Evolutionary conservation across 2,329 filamentous ascomycete species (phyloP).

Genomic region (Penicillium sp.): DNA sequence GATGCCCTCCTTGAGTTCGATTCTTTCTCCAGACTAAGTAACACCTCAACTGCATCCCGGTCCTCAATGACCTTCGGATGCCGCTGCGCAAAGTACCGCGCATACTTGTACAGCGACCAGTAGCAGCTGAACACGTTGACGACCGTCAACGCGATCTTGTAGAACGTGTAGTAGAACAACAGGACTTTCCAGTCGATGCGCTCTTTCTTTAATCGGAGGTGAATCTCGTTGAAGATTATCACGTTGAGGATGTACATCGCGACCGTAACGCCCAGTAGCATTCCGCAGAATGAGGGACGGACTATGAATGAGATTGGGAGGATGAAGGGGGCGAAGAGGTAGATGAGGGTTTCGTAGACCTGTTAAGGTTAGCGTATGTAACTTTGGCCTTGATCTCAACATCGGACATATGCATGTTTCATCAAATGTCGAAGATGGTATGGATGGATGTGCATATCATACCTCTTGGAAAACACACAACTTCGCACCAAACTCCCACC

Average conservation of each 20-base stretch:
- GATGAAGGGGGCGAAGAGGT: slow-evolving; percentile 47
- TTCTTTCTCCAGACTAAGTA: slow-evolving; percentile 25
- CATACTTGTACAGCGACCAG: slow-evolving; percentile 47
- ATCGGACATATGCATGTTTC: background rate
- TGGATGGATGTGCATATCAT: background rate
- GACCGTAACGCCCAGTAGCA: slow-evolving; percentile 38
- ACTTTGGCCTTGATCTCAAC: background rate
- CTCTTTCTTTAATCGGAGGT: too few relatives aligned
- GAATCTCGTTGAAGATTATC: too few relatives aligned
- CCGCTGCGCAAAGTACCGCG: slow-evolving; percentile 46
- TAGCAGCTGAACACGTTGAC: too few relatives aligned
- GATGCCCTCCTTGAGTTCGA: background rate
- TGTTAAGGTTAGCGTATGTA: slow-evolving; percentile 5
- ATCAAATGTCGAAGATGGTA: background rate
- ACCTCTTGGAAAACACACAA: slow-evolving; percentile 45
- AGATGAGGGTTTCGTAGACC: slow-evolving; percentile 48
- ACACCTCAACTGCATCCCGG: slow-evolving; percentile 40
- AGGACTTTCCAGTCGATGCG: too few relatives aligned
- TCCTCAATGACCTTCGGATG: slow-evolving; percentile 52
- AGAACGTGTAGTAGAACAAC: too few relatives aligned
- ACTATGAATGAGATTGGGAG: slow-evolving; percentile 48
- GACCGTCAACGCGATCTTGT: too few relatives aligned
- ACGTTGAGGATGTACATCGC: slow-evolving; percentile 44
- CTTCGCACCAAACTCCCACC: too few relatives aligned
- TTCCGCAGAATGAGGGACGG: slow-evolving; percentile 42